Base-by-base conservation (phyloP, 371 early-diverging fungal species). In the Mortierella sp. region DNA sequence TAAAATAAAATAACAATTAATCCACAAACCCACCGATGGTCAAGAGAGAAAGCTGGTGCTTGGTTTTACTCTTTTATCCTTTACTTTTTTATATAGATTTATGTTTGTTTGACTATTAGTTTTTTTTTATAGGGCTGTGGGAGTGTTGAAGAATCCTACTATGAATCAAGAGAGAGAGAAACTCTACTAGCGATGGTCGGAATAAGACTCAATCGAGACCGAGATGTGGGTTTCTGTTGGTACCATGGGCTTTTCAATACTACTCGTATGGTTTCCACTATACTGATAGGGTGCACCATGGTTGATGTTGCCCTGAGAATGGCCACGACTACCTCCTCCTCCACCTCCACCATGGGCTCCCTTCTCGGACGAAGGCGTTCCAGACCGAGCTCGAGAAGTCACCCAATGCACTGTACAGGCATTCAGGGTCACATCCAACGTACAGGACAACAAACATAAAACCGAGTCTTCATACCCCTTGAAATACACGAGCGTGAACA, bases 391-490 rank as follows among this genome's bases (percentile, higher is more conserved):
- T 2, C 73, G 53, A 1, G 77, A 76, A 18, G 72, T 76, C 15
- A 76, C 77, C 77, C 77, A 73, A n/a, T 73, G 73, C 43, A 73
- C 63, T 0, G 73, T 2, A 9, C 67, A 67, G 43, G 73, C 73
- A 55, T 73, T 73, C 55, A 73, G 46, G 14, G 68, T 67, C 19
- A 73, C 73, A 23, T 73, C 73, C 37, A 73, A 16, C 3, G 73
- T 73, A 30, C 73, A 73, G 4, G 73, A 73, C 68, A 73, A 44
- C 48, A 73, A 51, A 25, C 73, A 73, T 15, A 84, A 70, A 48
- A 84, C 85, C 15, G 84, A 84, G 6, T 75, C 82, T 18, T 73
- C 73, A 51, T 67, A 73, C 15, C 73, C 73, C 55, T 53, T 60
- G 19, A 74, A 72, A n/a, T 62, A 51, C 19, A 86, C 77, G 23